These are phyloP conservation scores for Monilinia laxa DNA, from an alignment of 2,329 filamentous ascomycete genomes.

Conservation along the genomic window DNA sequence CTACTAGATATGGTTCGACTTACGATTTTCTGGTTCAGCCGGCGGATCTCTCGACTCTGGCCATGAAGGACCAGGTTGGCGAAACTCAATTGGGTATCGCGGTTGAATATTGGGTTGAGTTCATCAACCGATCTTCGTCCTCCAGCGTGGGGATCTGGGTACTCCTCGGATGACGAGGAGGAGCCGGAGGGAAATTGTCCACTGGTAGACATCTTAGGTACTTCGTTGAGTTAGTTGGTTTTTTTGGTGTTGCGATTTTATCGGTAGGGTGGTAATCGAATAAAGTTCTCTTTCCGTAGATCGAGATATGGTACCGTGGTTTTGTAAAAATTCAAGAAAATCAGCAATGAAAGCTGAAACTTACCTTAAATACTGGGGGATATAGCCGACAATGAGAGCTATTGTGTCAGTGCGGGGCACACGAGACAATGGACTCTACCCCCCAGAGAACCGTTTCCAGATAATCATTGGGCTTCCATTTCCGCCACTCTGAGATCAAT, in stretches of 20 bases:
- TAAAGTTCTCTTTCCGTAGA: neutral
- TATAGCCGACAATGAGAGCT: neutral
- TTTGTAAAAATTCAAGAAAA: neutral
- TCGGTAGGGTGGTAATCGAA: neutral
- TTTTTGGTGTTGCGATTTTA: too few relatives aligned
- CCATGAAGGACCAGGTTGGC: neutral
- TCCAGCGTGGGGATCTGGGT: neutral
- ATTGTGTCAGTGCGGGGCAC: neutral
- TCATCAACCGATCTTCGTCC: neutral
- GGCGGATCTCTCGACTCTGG: too few relatives aligned
- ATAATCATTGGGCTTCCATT: neutral
- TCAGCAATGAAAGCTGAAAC: conserved; percentile 1
- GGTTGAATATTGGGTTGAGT: neutral
- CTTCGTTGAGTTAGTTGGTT: neutral
- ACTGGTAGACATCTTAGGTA: neutral
- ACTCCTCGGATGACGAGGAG: neutral
- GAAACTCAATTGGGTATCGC: neutral
- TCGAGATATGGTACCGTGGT: neutral
- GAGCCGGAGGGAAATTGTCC: neutral
- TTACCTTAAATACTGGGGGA: neutral
- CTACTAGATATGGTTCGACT: neutral
- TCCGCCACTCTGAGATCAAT: neutral
- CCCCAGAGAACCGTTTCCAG: neutral
- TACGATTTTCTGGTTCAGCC: neutral
- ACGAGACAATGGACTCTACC: neutral